Percentiles rank a stretch among this genome's conserved stretches.
Evolutionary conservation across 129 eudicot species (phyloP).

Genomic region (Sambucus nigra): DNA sequence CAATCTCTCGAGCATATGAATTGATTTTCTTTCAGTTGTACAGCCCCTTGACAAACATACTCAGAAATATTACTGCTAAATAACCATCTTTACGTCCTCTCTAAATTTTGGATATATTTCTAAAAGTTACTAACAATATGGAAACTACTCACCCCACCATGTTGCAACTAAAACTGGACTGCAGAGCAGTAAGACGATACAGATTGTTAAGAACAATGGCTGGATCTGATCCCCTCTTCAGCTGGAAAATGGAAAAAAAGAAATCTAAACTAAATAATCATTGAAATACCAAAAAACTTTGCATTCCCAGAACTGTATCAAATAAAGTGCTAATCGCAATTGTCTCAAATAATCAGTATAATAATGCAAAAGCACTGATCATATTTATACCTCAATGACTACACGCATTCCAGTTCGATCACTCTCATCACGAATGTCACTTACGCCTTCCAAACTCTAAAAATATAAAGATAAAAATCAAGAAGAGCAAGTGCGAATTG

Average conservation of each 20-base stretch:
- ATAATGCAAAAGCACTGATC: constrained; percentile 9
- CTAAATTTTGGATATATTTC: not conserved
- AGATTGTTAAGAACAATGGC: constrained; percentile 76
- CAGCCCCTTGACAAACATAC: too few species aligned
- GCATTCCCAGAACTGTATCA: not conserved
- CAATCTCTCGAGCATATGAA: too few species aligned
- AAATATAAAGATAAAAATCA: constrained; percentile 4
- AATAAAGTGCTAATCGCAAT: not conserved
- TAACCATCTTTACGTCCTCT: not conserved
- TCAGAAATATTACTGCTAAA: too few species aligned
- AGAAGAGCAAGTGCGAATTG: constrained; percentile 1
- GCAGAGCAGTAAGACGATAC: constrained; percentile 83
- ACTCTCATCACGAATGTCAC: constrained; percentile 98
- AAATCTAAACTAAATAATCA: not conserved
- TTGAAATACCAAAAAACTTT: constrained; percentile 7
- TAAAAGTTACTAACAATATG: not conserved
- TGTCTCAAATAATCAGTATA: constrained; percentile 9
- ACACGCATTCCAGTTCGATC: constrained; percentile 98
- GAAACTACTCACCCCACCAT: constrained; percentile 88
- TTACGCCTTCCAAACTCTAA: constrained; percentile 81
- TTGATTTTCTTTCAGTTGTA: too few species aligned
- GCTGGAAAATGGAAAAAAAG: constrained; percentile 31
- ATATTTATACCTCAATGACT: constrained; percentile 75
- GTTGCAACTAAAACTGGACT: constrained; percentile 91
- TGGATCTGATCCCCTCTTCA: constrained; percentile 89